These are phyloP conservation scores for Ulota crispa DNA, from an alignment of 225 moss, liverwort and hornwort species.

Conservation along the genomic window DNA sequence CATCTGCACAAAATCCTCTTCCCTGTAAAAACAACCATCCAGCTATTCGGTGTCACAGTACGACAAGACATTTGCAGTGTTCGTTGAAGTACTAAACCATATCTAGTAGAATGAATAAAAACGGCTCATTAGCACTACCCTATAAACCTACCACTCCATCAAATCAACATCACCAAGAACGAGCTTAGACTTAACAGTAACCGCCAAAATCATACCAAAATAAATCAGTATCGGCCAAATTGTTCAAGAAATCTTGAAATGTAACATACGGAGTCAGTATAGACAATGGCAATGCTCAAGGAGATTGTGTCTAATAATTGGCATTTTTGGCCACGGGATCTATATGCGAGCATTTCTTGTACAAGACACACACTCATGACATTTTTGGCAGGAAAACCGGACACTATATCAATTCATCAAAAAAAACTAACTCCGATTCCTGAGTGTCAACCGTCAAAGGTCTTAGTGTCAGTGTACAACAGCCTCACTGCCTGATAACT, in stretches of 20 bases:
- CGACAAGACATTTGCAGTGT: too few species aligned
- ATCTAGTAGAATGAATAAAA: background rate
- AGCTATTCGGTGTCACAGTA: background rate
- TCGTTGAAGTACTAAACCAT: background rate
- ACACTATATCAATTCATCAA: background rate
- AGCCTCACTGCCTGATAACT: background rate
- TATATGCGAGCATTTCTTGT: too few species aligned
- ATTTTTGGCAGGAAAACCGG: background rate
- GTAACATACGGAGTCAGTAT: background rate
- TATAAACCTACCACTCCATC: background rate
- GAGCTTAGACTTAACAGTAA: background rate
- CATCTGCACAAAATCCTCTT: conserved; percentile 16
- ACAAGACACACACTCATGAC: background rate
- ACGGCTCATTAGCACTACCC: background rate
- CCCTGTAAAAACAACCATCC: conserved; percentile 10
- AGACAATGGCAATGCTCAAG: too few species aligned
- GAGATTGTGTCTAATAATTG: background rate
- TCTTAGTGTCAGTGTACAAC: background rate
- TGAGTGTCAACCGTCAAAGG: background rate
- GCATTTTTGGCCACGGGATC: background rate
- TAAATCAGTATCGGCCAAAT: background rate
- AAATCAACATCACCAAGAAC: too few species aligned
- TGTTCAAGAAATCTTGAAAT: background rate
- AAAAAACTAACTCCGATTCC: background rate
- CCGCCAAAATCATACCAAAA: background rate